A percentile compares a stretch with the other conserved stretches of the same genome.
Conservation (phyloP, 305 asterid genomes). For the Striga hermonthica region DNA sequence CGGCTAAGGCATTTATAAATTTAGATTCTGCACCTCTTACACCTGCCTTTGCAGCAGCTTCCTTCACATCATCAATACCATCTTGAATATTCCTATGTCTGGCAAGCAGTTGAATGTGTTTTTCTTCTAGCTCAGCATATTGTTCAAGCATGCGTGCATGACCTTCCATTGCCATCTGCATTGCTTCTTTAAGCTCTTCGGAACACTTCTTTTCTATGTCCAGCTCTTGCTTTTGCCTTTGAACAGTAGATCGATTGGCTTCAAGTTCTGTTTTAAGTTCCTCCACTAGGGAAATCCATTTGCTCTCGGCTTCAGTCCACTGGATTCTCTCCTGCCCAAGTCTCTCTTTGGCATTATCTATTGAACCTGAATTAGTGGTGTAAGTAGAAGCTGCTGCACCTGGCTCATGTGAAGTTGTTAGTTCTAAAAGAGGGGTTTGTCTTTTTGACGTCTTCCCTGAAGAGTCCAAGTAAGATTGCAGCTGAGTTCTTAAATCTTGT, state of each 20-base stretch:
- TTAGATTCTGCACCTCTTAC: slow-evolving; percentile 86
- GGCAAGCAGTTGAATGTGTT: slow-evolving; percentile 80
- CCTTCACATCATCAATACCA: slow-evolving; percentile 90
- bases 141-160: slow-evolving; percentile 99
- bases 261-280: slow-evolving; percentile 73
- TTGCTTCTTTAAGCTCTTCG: slow-evolving; percentile 94
- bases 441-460: slow-evolving; percentile 56
- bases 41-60: slow-evolving; percentile 91
- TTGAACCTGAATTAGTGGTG: slow-evolving; percentile 45
- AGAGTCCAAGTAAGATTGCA: slow-evolving; percentile 70
- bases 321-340: slow-evolving; percentile 68
- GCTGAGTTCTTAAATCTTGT: slow-evolving; percentile 78
- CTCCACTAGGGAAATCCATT: slow-evolving; percentile 84
- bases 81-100: slow-evolving; percentile 77
- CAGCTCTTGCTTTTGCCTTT: slow-evolving; percentile 78
- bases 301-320: slow-evolving; percentile 87
- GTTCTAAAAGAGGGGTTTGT: slow-evolving; percentile 57
- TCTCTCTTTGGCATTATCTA: slow-evolving; percentile 57
- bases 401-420: slow-evolving; percentile 62
- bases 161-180: slow-evolving; percentile 99
- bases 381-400: slow-evolving; percentile 43
- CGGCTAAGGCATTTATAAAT: slow-evolving; percentile 86
- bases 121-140: slow-evolving; percentile 95
- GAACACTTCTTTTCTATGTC: slow-evolving; percentile 79
- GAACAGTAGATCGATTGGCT: slow-evolving; percentile 48